phyloP scores from a whole-genome alignment of 1,284 basidiomycete species.

The Peniophora sp. region DNA sequence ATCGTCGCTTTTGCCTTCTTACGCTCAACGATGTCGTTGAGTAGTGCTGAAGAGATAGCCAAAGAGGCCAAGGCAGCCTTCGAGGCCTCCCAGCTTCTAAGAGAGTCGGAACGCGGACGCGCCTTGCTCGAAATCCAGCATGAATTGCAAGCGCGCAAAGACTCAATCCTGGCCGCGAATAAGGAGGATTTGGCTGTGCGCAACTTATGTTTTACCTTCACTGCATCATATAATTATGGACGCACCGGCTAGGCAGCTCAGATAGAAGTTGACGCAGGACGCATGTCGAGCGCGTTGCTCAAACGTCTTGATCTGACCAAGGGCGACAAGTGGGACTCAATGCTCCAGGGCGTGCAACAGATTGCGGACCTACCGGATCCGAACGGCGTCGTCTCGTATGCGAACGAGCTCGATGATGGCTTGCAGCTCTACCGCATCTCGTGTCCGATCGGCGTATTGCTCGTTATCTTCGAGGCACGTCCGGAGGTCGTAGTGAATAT shows the following conservation, averaged over 20 bases:
- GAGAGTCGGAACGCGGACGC: constrained; percentile 54
- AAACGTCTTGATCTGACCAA: constrained; percentile 82
- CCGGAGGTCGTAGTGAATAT: constrained; percentile 99
- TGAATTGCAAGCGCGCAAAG: constrained; percentile 56
- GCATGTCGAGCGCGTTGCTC: constrained; percentile 76
- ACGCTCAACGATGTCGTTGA: too few relatives aligned
- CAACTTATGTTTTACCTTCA: neutral
- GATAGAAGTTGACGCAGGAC: constrained; percentile 71
- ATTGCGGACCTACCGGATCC: constrained; percentile 85
- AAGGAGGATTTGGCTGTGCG: constrained; percentile 68
- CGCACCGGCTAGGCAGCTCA: constrained; percentile 55
- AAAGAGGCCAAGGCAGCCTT: constrained; percentile 76
- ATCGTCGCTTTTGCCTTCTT: too few relatives aligned
- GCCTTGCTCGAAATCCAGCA: constrained; percentile 68
- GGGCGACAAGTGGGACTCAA: constrained; percentile 88
- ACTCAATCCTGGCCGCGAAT: constrained; percentile 75
- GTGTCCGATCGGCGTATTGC: constrained; percentile 93
- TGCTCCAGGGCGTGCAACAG: constrained; percentile 86
- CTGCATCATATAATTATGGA: neutral
- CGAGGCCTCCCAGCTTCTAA: constrained; percentile 76
- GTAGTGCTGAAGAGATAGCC: constrained; percentile 44
- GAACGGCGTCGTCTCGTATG: constrained; percentile 82
- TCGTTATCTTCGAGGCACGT: constrained; percentile 96
- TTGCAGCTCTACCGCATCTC: constrained; percentile 91
- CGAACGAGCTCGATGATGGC: constrained; percentile 77